Evolutionary conservation across 2,329 filamentous ascomycete species (phyloP), one percentile per base, ranked within the genome.

Genomic region (Cytospora piceicola): DNA sequence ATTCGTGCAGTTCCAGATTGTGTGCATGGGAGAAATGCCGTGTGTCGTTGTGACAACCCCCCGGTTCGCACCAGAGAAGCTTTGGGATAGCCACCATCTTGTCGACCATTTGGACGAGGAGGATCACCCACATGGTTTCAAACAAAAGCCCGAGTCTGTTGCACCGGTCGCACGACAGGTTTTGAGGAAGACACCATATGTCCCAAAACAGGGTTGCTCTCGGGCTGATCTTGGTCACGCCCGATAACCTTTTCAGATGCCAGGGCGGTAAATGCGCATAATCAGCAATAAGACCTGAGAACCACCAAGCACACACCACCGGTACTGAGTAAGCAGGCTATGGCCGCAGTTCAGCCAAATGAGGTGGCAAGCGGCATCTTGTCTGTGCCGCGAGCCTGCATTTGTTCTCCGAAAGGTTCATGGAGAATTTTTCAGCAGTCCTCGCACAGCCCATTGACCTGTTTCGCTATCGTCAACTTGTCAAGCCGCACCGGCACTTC

Each of bases 341-440:
- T 53, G 30, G 22, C 34, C 42, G 4, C 61, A 57, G 29, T 61
- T 57, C 61, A 58, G 32, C 30, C 62, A 58, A 42, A 58, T 58
- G 57, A 64, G 62, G 49, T 36, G 62, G 49, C 58, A 58, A 42
- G 36, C 32, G 36, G 36, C 58, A 62, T 32, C 49, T 57, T 46
- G n/a, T 36, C 36, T 46, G 58, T 51, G 65, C 65, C 65, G 63
- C 65, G 29, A 39, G 55, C 65, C 54, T 61, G 65, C 58, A 53
- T 36, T 34, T 24, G 62, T 27, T 39, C 51, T 34, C 34, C 36
- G 34, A 58, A 34, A 34, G 52, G 61, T 52, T 30, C 4, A 7
- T 57, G 51, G 46, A 46, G 51, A 51, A 58, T 36, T 46, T 36
- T 46, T 39, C 34, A 36, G 14, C 1, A 12, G 14, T 36, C 14